Evolutionary conservation across 2,329 filamentous ascomycete species (phyloP).

Genomic region (Plenodomus biglobosus): DNA sequence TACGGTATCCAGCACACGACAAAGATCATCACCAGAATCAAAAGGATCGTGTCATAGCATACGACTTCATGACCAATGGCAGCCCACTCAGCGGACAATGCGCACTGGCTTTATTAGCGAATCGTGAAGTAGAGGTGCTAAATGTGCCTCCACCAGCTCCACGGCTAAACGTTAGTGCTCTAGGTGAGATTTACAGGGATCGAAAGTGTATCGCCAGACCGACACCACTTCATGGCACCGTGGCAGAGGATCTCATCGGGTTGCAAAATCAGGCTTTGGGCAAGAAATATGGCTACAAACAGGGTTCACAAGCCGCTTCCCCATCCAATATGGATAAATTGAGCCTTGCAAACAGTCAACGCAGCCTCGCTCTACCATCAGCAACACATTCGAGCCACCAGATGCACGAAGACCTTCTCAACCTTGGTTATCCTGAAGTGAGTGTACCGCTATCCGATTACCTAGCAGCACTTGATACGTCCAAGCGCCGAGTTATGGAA

Average conservation of each 20-base stretch:
- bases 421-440: constrained; percentile 39
- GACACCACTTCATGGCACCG: constrained; percentile 28
- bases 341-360: constrained; percentile 37
- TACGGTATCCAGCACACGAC: constrained; percentile 51
- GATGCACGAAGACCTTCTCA: constrained; percentile 43
- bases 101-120: constrained; percentile 56
- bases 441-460: constrained; percentile 39
- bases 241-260: constrained; percentile 40
- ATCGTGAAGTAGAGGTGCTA: constrained; percentile 54
- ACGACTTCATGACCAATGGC: constrained; percentile 60
- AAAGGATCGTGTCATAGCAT: constrained; percentile 57
- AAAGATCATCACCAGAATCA: constrained; percentile 48
- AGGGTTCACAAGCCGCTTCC: constrained; percentile 19
- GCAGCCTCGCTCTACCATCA: constrained; percentile 32
- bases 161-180: constrained; percentile 47
- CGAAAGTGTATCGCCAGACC: constrained; percentile 35
- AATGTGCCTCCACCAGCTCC: constrained; percentile 50
- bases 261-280: constrained; percentile 36
- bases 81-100: constrained; percentile 51
- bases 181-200: constrained; percentile 48
- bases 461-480: constrained; percentile 43
- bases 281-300: constrained; percentile 21
- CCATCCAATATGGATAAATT: constrained; percentile 33
- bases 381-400: constrained; percentile 35
- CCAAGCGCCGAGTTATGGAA: constrained; percentile 58